Evolutionary conservation across 805 yeast genomes (phyloP).

Genomic region (Kodamaea kakaduensis): DNA sequence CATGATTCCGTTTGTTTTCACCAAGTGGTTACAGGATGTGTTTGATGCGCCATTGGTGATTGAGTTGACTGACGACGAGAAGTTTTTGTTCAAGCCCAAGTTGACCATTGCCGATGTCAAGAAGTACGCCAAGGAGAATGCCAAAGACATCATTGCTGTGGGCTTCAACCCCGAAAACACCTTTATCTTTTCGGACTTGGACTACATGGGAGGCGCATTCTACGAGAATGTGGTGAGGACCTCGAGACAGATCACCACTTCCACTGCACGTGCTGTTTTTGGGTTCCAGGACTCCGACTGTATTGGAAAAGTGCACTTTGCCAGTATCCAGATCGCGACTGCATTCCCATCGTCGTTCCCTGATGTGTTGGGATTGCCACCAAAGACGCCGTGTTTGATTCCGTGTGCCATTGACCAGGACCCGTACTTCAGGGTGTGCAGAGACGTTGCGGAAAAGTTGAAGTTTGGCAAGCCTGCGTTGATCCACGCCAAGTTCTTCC

Average conservation of each 20-base stretch:
- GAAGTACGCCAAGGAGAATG: constrained; percentile 72
- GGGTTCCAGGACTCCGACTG: constrained; percentile 94
- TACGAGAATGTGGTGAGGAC: constrained; percentile 92
- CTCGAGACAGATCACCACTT: constrained; percentile 91
- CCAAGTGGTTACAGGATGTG: constrained; percentile 97
- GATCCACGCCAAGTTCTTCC: constrained; percentile 93
- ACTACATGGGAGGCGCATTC: constrained; percentile 89
- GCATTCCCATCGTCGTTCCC: constrained; percentile 97
- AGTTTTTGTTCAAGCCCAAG: constrained; percentile 88
- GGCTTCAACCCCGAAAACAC: constrained; percentile 96
- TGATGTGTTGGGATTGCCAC: constrained; percentile 77
- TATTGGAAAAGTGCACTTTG: constrained; percentile 93
- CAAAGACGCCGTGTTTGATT: constrained; percentile 91
- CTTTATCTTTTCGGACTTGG: constrained; percentile 87
- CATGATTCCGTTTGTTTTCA: constrained; percentile 90
- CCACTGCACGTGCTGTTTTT: constrained; percentile 96
- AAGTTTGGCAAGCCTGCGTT: constrained; percentile 87
- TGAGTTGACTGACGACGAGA: constrained; percentile 95
- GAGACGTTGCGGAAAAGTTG: constrained; percentile 95
- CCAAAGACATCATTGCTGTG: constrained; percentile 87
- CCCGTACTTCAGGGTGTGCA: constrained; percentile 94
- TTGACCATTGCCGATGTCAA: constrained; percentile 87
- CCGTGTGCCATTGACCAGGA: constrained; percentile 99
- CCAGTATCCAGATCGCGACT: constrained; percentile 92
- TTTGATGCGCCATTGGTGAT: constrained; percentile 93